phyloP scores from a whole-genome alignment of 192 early-diverging fungal genomes.

The Podila horticola region DNA sequence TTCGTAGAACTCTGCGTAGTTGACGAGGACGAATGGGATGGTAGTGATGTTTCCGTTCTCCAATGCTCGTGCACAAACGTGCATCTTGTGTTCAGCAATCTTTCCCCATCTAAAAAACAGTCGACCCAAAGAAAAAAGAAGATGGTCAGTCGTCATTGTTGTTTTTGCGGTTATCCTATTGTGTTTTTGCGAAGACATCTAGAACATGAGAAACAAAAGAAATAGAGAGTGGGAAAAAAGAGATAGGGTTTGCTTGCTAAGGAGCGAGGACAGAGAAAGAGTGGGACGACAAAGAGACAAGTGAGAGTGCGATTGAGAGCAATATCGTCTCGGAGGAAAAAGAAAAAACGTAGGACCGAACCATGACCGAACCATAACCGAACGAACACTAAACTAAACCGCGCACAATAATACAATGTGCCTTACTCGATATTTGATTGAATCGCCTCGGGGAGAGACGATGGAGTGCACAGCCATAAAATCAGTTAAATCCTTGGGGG shows the following conservation, averaged over 20 bases:
- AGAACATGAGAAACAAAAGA: neutral
- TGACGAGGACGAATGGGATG: conserved; percentile 48
- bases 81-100: conserved; percentile 54
- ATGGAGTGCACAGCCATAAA: no score
- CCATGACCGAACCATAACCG: neutral
- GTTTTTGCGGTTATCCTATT: neutral
- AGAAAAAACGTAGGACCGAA: neutral
- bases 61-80: conserved; percentile 42
- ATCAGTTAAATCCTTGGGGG: no score
- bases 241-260: neutral
- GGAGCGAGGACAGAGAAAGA: neutral
- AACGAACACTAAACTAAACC: neutral
- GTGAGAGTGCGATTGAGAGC: neutral
- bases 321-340: neutral
- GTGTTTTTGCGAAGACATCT: neutral
- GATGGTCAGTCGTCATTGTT: neutral
- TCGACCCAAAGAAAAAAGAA: neutral
- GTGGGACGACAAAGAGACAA: neutral
- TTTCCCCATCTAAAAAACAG: conserved; percentile 40
- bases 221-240: neutral
- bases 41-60: conserved; percentile 40
- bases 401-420: no score
- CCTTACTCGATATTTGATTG: no score
- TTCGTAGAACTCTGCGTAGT: conserved; percentile 51
- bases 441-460: no score